Percentiles rank a stretch among this genome's conserved stretches.
Conservation (phyloP, 805 yeast species). For the Yarrowia porcina region DNA sequence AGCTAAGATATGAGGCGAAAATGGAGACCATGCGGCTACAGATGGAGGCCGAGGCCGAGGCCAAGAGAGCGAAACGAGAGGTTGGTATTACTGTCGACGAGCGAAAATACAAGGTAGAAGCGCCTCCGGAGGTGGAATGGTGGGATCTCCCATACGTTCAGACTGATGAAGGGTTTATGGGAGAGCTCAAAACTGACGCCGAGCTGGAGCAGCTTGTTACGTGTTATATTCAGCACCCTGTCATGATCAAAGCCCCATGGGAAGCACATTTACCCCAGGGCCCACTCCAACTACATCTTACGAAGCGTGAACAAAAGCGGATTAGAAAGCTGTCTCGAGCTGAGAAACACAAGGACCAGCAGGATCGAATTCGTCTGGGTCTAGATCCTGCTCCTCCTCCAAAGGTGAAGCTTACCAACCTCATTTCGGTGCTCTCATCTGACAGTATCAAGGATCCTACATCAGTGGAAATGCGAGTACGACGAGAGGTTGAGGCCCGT, state of each 20-base stretch:
- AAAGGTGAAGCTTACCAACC: slow-evolving; percentile 76
- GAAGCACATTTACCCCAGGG: slow-evolving; percentile 43
- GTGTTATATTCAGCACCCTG: slow-evolving; percentile 79
- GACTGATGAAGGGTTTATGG: slow-evolving; percentile 35
- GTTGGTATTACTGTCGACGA: slow-evolving; percentile 59
- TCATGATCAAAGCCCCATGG: slow-evolving; percentile 60
- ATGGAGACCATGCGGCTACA: slow-evolving; percentile 38
- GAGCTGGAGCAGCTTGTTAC: slow-evolving; percentile 51
- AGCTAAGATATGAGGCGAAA: slow-evolving; percentile 44
- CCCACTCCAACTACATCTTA: slow-evolving; percentile 54
- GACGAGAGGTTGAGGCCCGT: slow-evolving; percentile 64
- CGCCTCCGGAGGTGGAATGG: slow-evolving; percentile 77
- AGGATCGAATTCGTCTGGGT: slow-evolving; percentile 75
- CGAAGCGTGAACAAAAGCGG: slow-evolving; percentile 73
- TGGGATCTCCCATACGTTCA: slow-evolving; percentile 71
- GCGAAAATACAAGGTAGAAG: slow-evolving; percentile 45
- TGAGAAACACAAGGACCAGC: slow-evolving; percentile 60
- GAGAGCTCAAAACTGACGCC: slow-evolving; percentile 5
- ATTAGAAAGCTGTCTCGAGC: slow-evolving; percentile 68
- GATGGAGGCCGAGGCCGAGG: slow-evolving; percentile 37
- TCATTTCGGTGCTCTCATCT: slow-evolving; percentile 81
- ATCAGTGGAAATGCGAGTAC: slow-evolving; percentile 68
- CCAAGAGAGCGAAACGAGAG: slow-evolving; percentile 43
- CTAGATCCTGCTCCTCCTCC: slow-evolving; percentile 85
- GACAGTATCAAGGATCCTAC: slow-evolving; percentile 90